Conservation (phyloP, 306 rosid species). For the Rosa chinensis region DNA sequence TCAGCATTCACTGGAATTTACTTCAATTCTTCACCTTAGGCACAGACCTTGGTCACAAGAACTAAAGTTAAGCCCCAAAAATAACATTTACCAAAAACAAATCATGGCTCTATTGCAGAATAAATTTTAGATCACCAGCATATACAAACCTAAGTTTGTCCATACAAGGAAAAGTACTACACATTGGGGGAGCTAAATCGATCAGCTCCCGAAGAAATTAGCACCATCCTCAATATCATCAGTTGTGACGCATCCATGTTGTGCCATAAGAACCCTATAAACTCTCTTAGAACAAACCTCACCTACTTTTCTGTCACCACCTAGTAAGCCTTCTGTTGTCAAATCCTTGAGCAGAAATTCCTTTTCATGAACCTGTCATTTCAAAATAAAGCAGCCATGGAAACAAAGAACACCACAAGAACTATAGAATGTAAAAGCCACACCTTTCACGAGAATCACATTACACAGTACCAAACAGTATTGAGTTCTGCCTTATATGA, state of each 20-base stretch:
- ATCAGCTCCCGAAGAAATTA: slow-evolving; percentile 55
- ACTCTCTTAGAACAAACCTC: slow-evolving; percentile 91
- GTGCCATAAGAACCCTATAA: slow-evolving; percentile 79
- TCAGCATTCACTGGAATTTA: no score
- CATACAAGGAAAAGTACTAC: not conserved
- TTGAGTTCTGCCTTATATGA: not conserved
- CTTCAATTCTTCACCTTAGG: no score
- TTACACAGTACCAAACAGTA: not conserved
- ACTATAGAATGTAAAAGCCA: not conserved
- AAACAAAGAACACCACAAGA: not conserved
- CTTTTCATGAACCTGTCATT: slow-evolving; percentile 74
- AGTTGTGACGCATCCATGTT: slow-evolving; percentile 66
- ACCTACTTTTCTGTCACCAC: slow-evolving; percentile 80
- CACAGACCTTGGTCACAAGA: no score
- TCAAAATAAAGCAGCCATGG: slow-evolving; percentile 9
- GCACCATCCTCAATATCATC: slow-evolving; percentile 94
- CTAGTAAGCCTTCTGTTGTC: slow-evolving; percentile 61
- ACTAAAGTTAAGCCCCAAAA: not conserved
- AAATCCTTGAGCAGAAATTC: slow-evolving; percentile 82
- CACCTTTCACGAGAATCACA: not conserved
- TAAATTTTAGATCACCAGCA: not conserved
- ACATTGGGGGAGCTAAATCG: slow-evolving; percentile 14
- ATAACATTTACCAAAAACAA: not conserved
- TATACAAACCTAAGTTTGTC: not conserved
- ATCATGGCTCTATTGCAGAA: not conserved